Percentiles rank a stretch among this genome's conserved stretches.
These are phyloP conservation scores for Prunus yedoensis DNA, from an alignment of 331 rosid species.

Conservation along the genomic window DNA sequence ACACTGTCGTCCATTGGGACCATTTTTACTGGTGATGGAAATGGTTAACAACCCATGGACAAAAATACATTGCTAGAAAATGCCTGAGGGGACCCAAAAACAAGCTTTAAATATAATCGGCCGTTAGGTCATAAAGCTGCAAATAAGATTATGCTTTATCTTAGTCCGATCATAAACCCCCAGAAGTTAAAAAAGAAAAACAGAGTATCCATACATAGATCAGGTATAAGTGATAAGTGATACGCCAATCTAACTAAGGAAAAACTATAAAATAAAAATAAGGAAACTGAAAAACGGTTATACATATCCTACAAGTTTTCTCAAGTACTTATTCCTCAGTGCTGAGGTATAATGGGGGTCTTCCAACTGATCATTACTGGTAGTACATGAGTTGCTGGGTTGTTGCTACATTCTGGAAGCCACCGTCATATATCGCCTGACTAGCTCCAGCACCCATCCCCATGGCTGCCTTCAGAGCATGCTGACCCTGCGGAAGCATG, in stretches of 20 bases:
- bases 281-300: not conserved
- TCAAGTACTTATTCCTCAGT: slow-evolving; percentile 26
- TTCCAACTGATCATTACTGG: slow-evolving; percentile 36
- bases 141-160: not conserved
- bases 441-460: slow-evolving; percentile 74
- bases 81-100: no score
- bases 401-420: slow-evolving; percentile 51
- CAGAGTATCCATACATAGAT: slow-evolving; percentile 2
- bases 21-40: no score
- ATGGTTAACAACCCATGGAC: no score
- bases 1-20: not conserved
- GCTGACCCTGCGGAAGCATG: slow-evolving; percentile 76
- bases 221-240: not conserved
- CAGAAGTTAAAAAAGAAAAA: not conserved
- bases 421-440: slow-evolving; percentile 54
- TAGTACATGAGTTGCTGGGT: slow-evolving; percentile 82
- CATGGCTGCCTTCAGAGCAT: slow-evolving; percentile 72
- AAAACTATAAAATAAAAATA: not conserved
- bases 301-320: slow-evolving; percentile 26
- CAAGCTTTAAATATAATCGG: not conserved
- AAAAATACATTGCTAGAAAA: no score
- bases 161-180: slow-evolving; percentile 9
- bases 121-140: not conserved
- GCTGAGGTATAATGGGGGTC: slow-evolving; percentile 13
- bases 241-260: slow-evolving; percentile 6